phyloP scores from a whole-genome alignment of 2,329 filamentous ascomycete species.

The Cadophora gregata region DNA sequence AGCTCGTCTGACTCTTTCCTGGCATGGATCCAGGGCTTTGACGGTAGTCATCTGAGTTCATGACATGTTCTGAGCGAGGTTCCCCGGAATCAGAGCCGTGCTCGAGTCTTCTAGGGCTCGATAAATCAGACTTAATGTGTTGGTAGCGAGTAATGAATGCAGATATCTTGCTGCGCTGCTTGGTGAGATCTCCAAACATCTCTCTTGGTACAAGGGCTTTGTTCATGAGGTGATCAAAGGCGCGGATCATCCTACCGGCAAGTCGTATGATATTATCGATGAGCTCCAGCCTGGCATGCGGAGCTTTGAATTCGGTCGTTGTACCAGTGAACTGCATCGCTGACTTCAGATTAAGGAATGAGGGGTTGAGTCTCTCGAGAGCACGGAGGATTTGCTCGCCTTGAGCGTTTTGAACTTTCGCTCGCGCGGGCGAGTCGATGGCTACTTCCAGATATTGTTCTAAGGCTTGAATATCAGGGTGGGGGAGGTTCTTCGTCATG shows the following conservation, averaged over 20 bases:
- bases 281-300: conserved; percentile 19
- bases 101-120: neutral
- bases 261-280: conserved; percentile 36
- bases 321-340: conserved; percentile 35
- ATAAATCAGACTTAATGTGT: neutral
- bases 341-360: conserved; percentile 40
- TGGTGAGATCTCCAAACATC: conserved; percentile 36
- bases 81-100: neutral
- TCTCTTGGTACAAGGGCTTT: conserved; percentile 38
- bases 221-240: conserved; percentile 43
- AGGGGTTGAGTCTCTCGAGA: conserved; percentile 51
- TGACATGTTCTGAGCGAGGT: neutral
- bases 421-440: conserved; percentile 43
- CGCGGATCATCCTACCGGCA: conserved; percentile 42
- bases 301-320: neutral
- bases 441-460: conserved; percentile 63
- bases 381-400: conserved; percentile 58
- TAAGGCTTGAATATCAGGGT: conserved; percentile 58
- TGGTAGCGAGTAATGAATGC: conserved; percentile 37
- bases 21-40: neutral
- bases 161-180: conserved; percentile 44
- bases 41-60: neutral
- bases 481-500: conserved; percentile 57
- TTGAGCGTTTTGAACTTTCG: conserved; percentile 51
- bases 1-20: neutral